These are phyloP conservation scores for Xylaria polymorpha DNA, from an alignment of 2,329 filamentous ascomycete species.

Conservation along the genomic window DNA sequence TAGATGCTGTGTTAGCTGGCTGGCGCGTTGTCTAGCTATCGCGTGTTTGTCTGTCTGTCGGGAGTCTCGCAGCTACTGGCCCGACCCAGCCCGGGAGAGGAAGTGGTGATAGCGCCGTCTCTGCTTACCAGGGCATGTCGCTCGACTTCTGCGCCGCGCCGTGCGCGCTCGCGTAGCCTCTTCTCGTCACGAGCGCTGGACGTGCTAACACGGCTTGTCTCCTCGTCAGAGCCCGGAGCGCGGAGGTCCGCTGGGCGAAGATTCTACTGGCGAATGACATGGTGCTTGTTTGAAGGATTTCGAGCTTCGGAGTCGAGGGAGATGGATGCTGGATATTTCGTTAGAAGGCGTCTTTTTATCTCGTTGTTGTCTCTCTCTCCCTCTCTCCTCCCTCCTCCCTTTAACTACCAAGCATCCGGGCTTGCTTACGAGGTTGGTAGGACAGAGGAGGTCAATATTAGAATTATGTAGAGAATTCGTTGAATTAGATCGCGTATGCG, in stretches of 20 bases:
- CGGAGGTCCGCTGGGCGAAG: conserved; percentile 38
- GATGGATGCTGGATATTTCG: not conserved
- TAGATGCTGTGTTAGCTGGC: not conserved
- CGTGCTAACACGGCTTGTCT: conserved; percentile 24
- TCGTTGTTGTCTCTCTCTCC: not conserved
- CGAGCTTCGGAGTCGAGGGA: not conserved
- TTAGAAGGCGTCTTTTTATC: conserved; percentile 4
- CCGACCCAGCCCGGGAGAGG: not conserved
- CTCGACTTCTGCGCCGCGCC: conserved; percentile 40
- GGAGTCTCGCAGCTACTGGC: not conserved
- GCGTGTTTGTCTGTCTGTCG: not conserved
- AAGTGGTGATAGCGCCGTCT: not conserved
- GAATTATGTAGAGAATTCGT: not conserved
- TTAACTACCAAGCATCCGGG: too few relatives aligned
- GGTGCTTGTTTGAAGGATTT: not conserved
- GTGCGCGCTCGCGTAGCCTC: conserved; percentile 27
- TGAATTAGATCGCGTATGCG: not conserved
- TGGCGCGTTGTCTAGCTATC: not conserved
- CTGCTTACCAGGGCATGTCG: conserved; percentile 49
- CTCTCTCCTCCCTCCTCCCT: too few relatives aligned
- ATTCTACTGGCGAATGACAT: conserved; percentile 44
- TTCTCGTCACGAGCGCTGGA: conserved; percentile 22
- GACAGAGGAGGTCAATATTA: not conserved
- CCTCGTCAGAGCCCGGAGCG: conserved; percentile 23
- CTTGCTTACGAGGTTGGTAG: not conserved